These are phyloP conservation scores for Alternaria consortialis DNA, from an alignment of 2,329 filamentous ascomycete species.

Conservation along the genomic window DNA sequence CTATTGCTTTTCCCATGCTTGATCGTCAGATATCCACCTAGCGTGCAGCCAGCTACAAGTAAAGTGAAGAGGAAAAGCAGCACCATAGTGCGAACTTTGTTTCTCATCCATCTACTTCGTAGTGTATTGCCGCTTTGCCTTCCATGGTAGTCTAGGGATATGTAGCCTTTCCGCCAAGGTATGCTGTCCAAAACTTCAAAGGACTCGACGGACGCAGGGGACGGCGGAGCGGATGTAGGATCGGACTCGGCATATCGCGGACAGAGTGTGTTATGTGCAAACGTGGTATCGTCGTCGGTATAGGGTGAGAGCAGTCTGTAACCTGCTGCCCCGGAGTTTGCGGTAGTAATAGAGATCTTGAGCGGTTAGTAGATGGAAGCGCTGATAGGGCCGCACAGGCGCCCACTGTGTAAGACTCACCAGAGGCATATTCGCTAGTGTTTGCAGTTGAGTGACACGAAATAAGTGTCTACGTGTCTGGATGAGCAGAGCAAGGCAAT, in stretches of 20 bases:
- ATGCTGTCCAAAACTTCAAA: conserved; percentile 46
- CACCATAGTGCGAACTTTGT: conserved; percentile 28
- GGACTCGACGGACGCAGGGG: conserved; percentile 46
- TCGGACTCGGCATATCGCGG: conserved; percentile 47
- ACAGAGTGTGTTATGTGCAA: conserved; percentile 40
- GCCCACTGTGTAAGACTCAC: conserved; percentile 34
- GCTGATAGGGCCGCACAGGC: conserved; percentile 28
- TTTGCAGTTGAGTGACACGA: conserved; percentile 5
- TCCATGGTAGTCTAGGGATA: conserved; percentile 15
- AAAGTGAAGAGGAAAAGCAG: conserved; percentile 33
- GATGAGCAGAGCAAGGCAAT: conserved; percentile 19
- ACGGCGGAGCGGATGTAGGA: conserved; percentile 43
- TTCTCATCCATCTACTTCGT: conserved; percentile 29
- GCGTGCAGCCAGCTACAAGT: conserved; percentile 29
- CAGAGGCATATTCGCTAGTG: conserved; percentile 32
- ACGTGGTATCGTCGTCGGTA: conserved; percentile 33
- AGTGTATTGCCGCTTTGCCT: conserved; percentile 11
- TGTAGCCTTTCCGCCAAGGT: conserved; percentile 45
- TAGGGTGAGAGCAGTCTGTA: conserved; percentile 42
- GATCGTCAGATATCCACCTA: conserved; percentile 32
- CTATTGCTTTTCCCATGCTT: conserved; percentile 24
- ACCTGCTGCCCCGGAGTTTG: conserved; percentile 25
- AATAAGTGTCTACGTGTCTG: conserved; percentile 3
- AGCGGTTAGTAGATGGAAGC: conserved; percentile 25
- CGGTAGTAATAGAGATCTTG: conserved; percentile 29